Evolutionary conservation across 305 asterid genomes (phyloP).

Genomic region (Withania somnifera): DNA sequence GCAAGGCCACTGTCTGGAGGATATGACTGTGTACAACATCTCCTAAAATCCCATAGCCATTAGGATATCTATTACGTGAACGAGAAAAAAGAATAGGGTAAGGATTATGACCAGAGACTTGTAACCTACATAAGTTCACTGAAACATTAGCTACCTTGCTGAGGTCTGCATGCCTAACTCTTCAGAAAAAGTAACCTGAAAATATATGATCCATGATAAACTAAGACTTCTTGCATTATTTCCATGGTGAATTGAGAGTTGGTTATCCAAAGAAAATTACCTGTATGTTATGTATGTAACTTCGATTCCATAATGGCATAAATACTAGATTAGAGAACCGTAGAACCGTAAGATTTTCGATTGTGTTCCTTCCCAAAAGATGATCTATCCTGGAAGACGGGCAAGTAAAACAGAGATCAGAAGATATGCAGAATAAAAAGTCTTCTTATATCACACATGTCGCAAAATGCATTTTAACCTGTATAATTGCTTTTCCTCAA

Average conservation of each 20-base stretch:
- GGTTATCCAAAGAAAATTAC: constrained; percentile 6
- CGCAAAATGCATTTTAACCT: constrained; percentile 15
- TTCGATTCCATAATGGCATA: constrained; percentile 46
- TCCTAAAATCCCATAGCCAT: constrained; percentile 33
- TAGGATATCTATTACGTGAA: constrained; percentile 14
- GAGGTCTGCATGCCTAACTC: constrained; percentile 16
- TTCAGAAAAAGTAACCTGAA: constrained; percentile 36
- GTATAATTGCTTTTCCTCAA: constrained; percentile 35
- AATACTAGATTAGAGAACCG: constrained; percentile 44
- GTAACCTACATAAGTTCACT: neutral
- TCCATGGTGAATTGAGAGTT: neutral
- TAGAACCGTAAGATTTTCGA: constrained; percentile 38
- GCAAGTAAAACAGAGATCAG: neutral
- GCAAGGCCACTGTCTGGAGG: constrained; percentile 44
- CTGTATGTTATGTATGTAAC: constrained; percentile 37
- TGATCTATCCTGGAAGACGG: constrained; percentile 38
- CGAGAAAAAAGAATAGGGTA: neutral
- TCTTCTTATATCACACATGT: neutral
- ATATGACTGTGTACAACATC: constrained; percentile 50
- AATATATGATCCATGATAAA: neutral
- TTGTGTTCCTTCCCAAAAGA: constrained; percentile 48
- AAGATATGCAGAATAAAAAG: neutral
- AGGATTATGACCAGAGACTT: neutral
- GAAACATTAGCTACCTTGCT: constrained; percentile 19
- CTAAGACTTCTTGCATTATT: neutral